A percentile compares a stretch with the other conserved stretches of the same genome.
These are phyloP conservation scores for Skeletonema potamos DNA, from an alignment of 108 stramenopile genomes.

Conservation along the genomic window DNA sequence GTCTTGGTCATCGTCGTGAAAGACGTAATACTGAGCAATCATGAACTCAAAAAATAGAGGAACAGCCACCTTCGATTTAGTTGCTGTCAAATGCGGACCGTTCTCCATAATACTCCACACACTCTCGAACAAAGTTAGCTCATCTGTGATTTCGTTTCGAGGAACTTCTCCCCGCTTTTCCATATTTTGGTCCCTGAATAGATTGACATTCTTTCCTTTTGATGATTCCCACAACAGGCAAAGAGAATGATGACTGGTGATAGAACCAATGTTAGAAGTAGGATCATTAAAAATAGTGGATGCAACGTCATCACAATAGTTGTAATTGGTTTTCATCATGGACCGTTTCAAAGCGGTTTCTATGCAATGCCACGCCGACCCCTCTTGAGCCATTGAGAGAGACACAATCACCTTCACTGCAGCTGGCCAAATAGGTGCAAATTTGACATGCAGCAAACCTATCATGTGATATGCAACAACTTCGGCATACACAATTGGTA, in stretches of 20 bases:
- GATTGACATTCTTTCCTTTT: constrained; percentile 20
- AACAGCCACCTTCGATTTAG: constrained; percentile 75
- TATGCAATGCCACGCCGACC: constrained; percentile 59
- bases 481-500: constrained; percentile 79
- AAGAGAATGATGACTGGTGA: constrained; percentile 37
- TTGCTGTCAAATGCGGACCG: constrained; percentile 54
- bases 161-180: constrained; percentile 52
- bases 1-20: constrained; percentile 73
- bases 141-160: constrained; percentile 53
- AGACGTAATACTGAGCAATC: constrained; percentile 66
- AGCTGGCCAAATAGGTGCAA: constrained; percentile 75
- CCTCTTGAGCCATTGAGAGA: constrained; percentile 53
- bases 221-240: constrained; percentile 73
- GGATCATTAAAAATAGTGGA: neutral
- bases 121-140: constrained; percentile 53
- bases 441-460: constrained; percentile 76
- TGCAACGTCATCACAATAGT: neutral
- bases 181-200: constrained; percentile 41
- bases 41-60: constrained; percentile 80
- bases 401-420: constrained; percentile 57
- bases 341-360: constrained; percentile 42
- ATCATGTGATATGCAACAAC: constrained; percentile 76
- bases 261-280: neutral
- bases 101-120: constrained; percentile 70
- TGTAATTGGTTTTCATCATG: constrained; percentile 35